Percentiles rank a stretch among this genome's conserved stretches.
Evolutionary conservation across 768 basidiomycete species (phyloP).

Genomic region (Cystoderma amianthinum): DNA sequence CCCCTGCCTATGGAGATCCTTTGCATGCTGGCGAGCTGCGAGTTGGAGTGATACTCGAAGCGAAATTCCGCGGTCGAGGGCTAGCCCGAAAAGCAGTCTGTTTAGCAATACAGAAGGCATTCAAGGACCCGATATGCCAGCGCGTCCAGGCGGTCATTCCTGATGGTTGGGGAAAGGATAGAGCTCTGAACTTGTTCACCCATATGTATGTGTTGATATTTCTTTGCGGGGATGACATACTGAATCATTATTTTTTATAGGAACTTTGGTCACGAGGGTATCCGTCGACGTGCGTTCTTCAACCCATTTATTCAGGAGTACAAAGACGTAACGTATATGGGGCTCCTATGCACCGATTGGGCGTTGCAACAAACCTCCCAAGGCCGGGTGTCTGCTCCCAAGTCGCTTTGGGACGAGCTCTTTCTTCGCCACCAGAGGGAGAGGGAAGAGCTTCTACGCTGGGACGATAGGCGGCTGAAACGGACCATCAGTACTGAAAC

Average conservation of each 20-base stretch:
- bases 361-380: slow-evolving; percentile 14
- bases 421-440: slow-evolving; percentile 51
- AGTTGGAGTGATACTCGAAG: slow-evolving; percentile 45
- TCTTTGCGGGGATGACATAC: slow-evolving; percentile 1
- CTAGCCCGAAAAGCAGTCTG: slow-evolving; percentile 40
- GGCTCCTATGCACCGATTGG: slow-evolving; percentile 61
- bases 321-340: slow-evolving; percentile 57
- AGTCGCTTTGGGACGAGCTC: slow-evolving; percentile 57
- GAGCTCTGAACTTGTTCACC: slow-evolving; percentile 41
- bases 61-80: slow-evolving; percentile 28
- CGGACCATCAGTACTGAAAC: slow-evolving; percentile 37
- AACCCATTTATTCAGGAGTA: slow-evolving; percentile 36
- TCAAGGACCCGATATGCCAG: slow-evolving; percentile 35
- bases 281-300: slow-evolving; percentile 45
- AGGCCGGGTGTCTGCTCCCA: slow-evolving; percentile 21
- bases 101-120: slow-evolving; percentile 38
- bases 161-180: slow-evolving; percentile 34
- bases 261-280: slow-evolving; percentile 61
- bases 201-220: slow-evolving; percentile 15
- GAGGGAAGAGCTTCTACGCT: slow-evolving; percentile 44
- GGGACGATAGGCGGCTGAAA: slow-evolving; percentile 36
- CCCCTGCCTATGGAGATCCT: slow-evolving; percentile 19
- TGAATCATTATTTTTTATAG: slow-evolving; percentile 16
- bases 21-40: slow-evolving; percentile 37
- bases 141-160: slow-evolving; percentile 48